phyloP scores from a whole-genome alignment of 306 rosid species.

The Inga oerstediana region DNA sequence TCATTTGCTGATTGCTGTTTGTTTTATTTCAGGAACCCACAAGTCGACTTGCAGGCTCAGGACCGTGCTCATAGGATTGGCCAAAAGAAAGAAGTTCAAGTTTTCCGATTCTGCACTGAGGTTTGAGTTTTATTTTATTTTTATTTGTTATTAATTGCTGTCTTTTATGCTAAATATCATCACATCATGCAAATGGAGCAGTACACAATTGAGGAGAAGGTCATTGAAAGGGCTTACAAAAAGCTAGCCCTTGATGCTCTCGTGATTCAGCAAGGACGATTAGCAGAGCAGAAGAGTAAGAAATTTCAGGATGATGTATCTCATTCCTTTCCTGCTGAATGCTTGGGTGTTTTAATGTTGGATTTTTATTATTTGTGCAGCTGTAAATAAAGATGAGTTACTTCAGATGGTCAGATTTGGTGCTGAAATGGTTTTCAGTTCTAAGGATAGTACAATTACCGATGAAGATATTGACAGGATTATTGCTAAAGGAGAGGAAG shows the following conservation, averaged over 20 bases:
- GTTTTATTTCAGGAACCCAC: constrained; percentile 78
- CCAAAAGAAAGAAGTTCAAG: constrained; percentile 99
- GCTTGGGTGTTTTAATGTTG: background rate
- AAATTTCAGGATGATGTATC: constrained; percentile 16
- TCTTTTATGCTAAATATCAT: constrained; percentile 6
- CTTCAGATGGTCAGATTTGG: constrained; percentile 99
- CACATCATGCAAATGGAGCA: constrained; percentile 32
- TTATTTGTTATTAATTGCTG: background rate
- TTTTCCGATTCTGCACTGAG: constrained; percentile 97
- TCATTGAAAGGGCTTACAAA: constrained; percentile 98
- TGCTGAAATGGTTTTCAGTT: constrained; percentile 99
- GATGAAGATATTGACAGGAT: constrained; percentile 98
- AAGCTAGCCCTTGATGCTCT: constrained; percentile 99
- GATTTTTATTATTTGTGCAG: constrained; percentile 48
- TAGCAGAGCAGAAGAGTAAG: constrained; percentile 94
- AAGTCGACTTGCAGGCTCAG: constrained; percentile 98
- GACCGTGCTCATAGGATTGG: constrained; percentile 99
- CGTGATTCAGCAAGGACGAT: constrained; percentile 97
- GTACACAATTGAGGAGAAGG: constrained; percentile 98
- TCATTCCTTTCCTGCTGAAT: constrained; percentile 1
- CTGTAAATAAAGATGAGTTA: constrained; percentile 94
- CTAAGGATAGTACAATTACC: constrained; percentile 94
- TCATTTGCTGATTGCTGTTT: constrained; percentile 31
- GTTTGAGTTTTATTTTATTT: constrained; percentile 38
- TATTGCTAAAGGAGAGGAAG: constrained; percentile 96